Percentiles rank a stretch among this genome's conserved stretches.
Conservation (phyloP, 495 filamentous ascomycete genomes). For the Penicillium malachiteum region DNA sequence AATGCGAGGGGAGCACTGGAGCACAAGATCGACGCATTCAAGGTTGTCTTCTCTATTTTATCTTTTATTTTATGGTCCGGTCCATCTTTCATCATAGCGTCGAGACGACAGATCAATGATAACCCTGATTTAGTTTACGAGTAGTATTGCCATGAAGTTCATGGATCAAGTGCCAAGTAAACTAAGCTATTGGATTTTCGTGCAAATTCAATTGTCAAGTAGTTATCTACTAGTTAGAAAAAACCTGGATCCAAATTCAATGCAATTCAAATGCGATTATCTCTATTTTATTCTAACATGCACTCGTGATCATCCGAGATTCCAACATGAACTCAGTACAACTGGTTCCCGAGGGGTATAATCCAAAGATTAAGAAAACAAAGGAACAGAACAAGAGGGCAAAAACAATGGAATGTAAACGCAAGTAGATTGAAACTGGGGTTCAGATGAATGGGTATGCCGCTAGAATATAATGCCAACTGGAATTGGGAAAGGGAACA, state of each 20-base stretch:
- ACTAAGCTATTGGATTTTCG: no score
- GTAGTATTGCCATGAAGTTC: neutral
- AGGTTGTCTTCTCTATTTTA: neutral
- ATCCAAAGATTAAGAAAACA: neutral
- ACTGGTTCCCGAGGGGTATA: neutral
- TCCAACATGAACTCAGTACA: neutral
- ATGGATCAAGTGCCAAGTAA: no score
- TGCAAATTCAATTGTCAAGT: no score
- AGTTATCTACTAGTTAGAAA: neutral
- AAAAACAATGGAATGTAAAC: conserved; percentile 4
- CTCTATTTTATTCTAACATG: conserved; percentile 7
- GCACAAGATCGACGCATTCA: conserved; percentile 45
- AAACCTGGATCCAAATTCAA: no score
- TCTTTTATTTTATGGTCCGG: conserved; percentile 29
- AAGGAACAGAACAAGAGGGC: neutral
- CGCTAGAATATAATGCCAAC: conserved; percentile 11
- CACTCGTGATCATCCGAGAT: neutral
- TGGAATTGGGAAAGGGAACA: neutral
- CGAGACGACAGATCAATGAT: conserved; percentile 39
- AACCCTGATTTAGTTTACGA: conserved; percentile 18
- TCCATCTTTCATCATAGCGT: conserved; percentile 37
- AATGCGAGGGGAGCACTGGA: conserved; percentile 20
- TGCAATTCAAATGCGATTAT: conserved; percentile 1
- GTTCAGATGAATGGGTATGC: conserved; percentile 13
- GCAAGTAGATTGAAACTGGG: neutral